Evolutionary conservation across 177 flowering plant species (phyloP), one percentile per base, ranked within the genome.

Genomic region (Vitis hybrid): DNA sequence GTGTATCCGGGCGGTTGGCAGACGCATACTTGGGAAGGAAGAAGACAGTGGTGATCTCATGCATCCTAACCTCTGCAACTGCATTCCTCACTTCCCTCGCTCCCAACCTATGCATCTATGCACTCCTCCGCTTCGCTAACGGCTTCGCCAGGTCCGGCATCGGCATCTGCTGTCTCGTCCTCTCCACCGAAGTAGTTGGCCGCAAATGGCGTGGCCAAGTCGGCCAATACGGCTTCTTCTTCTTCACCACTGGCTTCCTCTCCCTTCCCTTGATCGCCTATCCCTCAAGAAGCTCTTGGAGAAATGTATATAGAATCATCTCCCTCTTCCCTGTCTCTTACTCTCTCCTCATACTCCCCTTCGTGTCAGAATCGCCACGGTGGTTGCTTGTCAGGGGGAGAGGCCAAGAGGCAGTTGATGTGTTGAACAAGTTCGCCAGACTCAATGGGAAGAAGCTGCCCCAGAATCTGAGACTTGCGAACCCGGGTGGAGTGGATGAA

Each of bases 171-270:
- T 78, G 89, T 50, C 82, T 86, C 9, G 91, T 88, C 55, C 86
- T 90, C 49, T 72, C 92, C 1, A 87, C 92, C 0, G 92, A 90
- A 72, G 75, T 55, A 1, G 90, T 88, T 0, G 95, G 95, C 4
- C 74, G 84, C 11, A 82, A 81, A 67, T 85, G 89, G 90, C 85
- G 89, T 10, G 89, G 86, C 51, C 92, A 86, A 73, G 91, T 88
- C 1, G 91, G 95, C 39, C 87, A 83, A 58, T 85, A 77, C 55
- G 90, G 92, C 6, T 87, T 90, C 77, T 84, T 86, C 70, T 81
- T 88, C 83, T 90, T 87, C 86, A 79, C 92, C 1, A 65, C 67
- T 3, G 95, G 95, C 29, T 87, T 88, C 74, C 79, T 88, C 13
- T 87, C 92, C 7, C 82, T 90, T 1, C 91, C 91, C 1, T 31